A percentile compares a stretch with the other conserved stretches of the same genome.
Conservation (phyloP, 2,329 filamentous ascomycete genomes). For the Elsinoe arachidis region DNA sequence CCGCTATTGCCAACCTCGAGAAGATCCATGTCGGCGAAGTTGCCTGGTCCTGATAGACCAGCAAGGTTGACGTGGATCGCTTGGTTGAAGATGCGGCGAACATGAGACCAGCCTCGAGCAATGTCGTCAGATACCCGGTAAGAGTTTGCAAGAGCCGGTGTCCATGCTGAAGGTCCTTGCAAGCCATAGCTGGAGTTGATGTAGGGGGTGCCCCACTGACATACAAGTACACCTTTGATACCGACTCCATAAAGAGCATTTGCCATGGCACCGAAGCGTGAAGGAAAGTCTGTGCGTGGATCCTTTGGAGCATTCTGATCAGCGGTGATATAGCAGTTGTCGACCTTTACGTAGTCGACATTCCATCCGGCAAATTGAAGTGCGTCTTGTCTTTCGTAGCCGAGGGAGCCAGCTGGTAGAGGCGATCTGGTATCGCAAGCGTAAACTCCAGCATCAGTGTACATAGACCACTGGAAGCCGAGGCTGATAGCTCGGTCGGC, state of each 20-base stretch:
- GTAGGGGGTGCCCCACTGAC: conserved; percentile 25
- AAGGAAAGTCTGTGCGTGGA: conserved; percentile 23
- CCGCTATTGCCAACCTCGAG: conserved; percentile 24
- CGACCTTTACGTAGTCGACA: conserved; percentile 24
- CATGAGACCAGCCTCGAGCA: conserved; percentile 22
- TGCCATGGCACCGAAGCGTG: conserved; percentile 21
- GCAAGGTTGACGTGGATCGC: conserved; percentile 23
- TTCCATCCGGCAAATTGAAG: conserved; percentile 23
- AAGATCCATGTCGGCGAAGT: conserved; percentile 23
- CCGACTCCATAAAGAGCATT: conserved; percentile 22
- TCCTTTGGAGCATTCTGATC: conserved; percentile 23
- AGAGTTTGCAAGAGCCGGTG: conserved; percentile 23
- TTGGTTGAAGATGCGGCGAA: conserved; percentile 24
- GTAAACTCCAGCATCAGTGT: conserved; percentile 33
- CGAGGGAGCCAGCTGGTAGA: conserved; percentile 18
- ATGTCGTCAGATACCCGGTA: conserved; percentile 27
- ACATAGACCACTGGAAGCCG: conserved; percentile 46
- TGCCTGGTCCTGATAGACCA: conserved; percentile 22
- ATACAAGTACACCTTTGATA: conserved; percentile 24
- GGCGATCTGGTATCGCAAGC: conserved; percentile 20
- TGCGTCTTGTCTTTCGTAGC: conserved; percentile 22
- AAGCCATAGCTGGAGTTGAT: conserved; percentile 18
- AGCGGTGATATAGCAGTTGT: conserved; percentile 25
- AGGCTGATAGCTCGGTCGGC: conserved; percentile 43
- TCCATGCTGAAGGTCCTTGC: conserved; percentile 26